Evolutionary conservation across 345 rosid genomes (phyloP).

Genomic region (Lenwebbia sp.): DNA sequence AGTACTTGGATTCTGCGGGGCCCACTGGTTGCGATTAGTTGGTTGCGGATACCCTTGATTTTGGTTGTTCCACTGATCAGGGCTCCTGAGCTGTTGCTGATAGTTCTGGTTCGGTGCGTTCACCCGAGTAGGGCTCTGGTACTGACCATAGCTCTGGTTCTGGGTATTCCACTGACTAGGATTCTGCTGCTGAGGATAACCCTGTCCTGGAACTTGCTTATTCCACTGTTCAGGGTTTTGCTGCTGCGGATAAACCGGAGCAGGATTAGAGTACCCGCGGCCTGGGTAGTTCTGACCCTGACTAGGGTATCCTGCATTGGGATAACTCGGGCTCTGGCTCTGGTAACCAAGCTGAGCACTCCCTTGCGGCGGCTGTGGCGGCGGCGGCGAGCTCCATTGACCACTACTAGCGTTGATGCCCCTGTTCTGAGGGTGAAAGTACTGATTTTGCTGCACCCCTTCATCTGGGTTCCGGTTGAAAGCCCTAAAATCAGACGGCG

Average conservation of each 20-base stretch:
- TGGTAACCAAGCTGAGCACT: not conserved
- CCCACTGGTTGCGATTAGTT: constrained; percentile 25
- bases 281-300: not conserved
- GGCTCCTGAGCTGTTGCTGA: constrained; percentile 9
- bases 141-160: constrained; percentile 1
- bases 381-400: not conserved
- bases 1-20: constrained; percentile 21
- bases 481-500: constrained; percentile 3
- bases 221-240: not conserved
- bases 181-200: not conserved
- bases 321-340: not conserved
- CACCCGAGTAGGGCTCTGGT: not conserved
- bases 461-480: not conserved
- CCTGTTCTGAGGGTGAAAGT: not conserved
- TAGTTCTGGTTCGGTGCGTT: not conserved
- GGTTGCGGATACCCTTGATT: constrained; percentile 18
- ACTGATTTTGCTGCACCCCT: not conserved
- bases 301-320: not conserved
- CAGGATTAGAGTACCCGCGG: not conserved
- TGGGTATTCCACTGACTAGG: constrained; percentile 19
- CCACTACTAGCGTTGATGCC: not conserved
- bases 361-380: not conserved
- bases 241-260: constrained; percentile 1
- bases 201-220: not conserved
- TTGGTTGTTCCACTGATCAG: constrained; percentile 20